Conservation (phyloP, 2,329 filamentous ascomycete genomes). For the Colletotrichum sp. region DNA sequence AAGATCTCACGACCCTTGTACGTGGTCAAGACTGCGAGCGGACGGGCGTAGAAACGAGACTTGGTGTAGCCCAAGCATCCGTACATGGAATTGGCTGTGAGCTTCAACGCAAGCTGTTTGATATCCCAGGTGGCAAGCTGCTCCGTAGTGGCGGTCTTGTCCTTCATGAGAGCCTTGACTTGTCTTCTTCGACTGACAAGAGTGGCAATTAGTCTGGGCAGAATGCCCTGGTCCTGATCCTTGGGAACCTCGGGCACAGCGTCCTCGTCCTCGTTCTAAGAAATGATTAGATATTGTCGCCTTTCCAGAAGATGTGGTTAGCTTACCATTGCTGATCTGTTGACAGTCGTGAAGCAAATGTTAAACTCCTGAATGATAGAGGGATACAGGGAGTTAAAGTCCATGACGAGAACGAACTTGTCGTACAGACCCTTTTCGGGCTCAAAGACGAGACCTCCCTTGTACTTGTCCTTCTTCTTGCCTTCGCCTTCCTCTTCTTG, state of each 20-base stretch:
- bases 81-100: constrained; percentile 99
- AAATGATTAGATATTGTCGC: constrained; percentile 30
- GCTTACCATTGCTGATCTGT: constrained; percentile 74
- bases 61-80: constrained; percentile 97
- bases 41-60: constrained; percentile 95
- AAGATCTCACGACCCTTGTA: constrained; percentile 98
- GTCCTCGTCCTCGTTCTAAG: constrained; percentile 75
- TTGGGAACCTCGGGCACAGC: constrained; percentile 85
- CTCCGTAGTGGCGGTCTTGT: constrained; percentile 83
- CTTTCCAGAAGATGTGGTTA: background rate
- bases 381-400: constrained; percentile 98
- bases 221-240: constrained; percentile 80
- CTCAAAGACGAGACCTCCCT: constrained; percentile 97
- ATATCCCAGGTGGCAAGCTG: constrained; percentile 96
- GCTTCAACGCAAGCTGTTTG: constrained; percentile 93
- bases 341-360: constrained; percentile 98
- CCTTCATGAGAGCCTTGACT: constrained; percentile 97
- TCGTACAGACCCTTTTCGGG: constrained; percentile 97
- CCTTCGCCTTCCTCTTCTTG: constrained; percentile 74
- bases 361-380: constrained; percentile 99
- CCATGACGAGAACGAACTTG: constrained; percentile 98
- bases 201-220: constrained; percentile 89
- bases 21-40: constrained; percentile 93
- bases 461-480: constrained; percentile 99
- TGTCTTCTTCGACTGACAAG: constrained; percentile 87